A percentile compares a stretch with the other conserved stretches of the same genome.
Evolutionary conservation across 1,139 yeast genomes (phyloP).

Genomic region (Protomyces macrosporus): DNA sequence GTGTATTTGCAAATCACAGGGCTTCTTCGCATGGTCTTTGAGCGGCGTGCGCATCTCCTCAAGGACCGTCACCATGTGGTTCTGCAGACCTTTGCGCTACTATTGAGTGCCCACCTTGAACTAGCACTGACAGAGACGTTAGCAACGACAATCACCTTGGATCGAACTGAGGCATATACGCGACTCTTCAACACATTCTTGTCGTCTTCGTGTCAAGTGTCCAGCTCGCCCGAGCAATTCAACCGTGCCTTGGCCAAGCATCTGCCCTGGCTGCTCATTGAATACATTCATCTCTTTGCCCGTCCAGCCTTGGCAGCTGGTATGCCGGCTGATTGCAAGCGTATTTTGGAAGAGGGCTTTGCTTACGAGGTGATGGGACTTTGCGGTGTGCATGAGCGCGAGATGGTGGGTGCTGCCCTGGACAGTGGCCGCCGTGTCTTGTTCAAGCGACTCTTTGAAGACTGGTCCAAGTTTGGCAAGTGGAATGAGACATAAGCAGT

Average conservation of each 20-base stretch:
- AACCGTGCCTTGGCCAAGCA: constrained; percentile 22
- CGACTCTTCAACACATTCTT: constrained; percentile 13
- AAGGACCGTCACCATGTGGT: constrained; percentile 13
- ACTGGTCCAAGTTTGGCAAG: constrained; percentile 71
- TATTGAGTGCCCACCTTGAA: not conserved
- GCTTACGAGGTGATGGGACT: constrained; percentile 59
- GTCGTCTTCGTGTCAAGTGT: not conserved
- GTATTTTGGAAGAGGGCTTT: constrained; percentile 53
- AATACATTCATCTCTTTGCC: not conserved
- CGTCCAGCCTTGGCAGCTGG: not conserved
- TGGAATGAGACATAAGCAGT: constrained; percentile 58
- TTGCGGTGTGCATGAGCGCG: constrained; percentile 61
- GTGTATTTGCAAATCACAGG: not conserved
- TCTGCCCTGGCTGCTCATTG: constrained; percentile 21
- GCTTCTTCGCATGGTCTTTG: constrained; percentile 3
- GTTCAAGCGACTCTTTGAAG: constrained; percentile 61
- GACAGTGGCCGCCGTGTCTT: constrained; percentile 67
- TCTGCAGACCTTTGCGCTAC: constrained; percentile 2
- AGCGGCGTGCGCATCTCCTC: constrained; percentile 11
- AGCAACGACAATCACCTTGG: not conserved
- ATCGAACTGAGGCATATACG: not conserved
- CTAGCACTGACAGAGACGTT: not conserved
- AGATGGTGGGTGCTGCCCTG: constrained; percentile 59
- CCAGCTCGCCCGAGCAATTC: constrained; percentile 11
- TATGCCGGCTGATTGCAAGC: constrained; percentile 43